A percentile compares a stretch with the other conserved stretches of the same genome.
Conservation (phyloP, 2,329 filamentous ascomycete species). For the Aspergillus sp. region DNA sequence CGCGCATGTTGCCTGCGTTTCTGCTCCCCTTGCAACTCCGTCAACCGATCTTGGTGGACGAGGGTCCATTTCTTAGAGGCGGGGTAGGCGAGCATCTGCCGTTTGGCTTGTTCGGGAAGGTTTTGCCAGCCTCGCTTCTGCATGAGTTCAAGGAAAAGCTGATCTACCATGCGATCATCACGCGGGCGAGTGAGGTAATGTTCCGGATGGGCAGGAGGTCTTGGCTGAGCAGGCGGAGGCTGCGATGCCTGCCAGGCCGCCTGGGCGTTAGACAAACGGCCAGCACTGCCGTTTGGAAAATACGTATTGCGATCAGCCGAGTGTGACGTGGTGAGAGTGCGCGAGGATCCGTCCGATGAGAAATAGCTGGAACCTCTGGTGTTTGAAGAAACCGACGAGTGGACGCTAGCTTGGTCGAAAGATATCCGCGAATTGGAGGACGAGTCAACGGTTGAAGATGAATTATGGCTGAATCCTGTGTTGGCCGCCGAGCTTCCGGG, state of each 20-base stretch:
- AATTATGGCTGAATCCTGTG: slow-evolving; percentile 55
- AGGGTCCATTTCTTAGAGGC: slow-evolving; percentile 96
- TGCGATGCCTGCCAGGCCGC: slow-evolving; percentile 28
- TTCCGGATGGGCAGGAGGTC: slow-evolving; percentile 29
- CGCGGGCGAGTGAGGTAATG: slow-evolving; percentile 43
- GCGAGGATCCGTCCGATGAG: slow-evolving; percentile 52
- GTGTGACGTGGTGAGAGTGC: slow-evolving; percentile 41
- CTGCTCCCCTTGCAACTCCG: slow-evolving; percentile 91
- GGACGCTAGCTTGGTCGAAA: slow-evolving; percentile 64
- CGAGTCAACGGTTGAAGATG: slow-evolving; percentile 57
- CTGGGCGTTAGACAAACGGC: slow-evolving; percentile 31
- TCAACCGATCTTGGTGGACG: slow-evolving; percentile 89
- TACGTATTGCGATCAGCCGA: slow-evolving; percentile 34
- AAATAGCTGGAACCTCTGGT: slow-evolving; percentile 58
- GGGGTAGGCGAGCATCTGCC: slow-evolving; percentile 96
- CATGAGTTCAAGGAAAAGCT: slow-evolving; percentile 92
- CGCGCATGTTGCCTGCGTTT: slow-evolving; percentile 76
- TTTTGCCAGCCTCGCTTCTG: slow-evolving; percentile 98
- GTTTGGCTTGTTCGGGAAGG: slow-evolving; percentile 85
- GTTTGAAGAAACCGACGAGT: slow-evolving; percentile 60
- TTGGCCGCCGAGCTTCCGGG: slow-evolving; percentile 57
- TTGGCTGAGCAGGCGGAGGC: slow-evolving; percentile 24
- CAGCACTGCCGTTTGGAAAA: slow-evolving; percentile 23
- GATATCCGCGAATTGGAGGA: slow-evolving; percentile 57
- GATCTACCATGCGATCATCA: slow-evolving; percentile 75